Percentiles rank a stretch among this genome's conserved stretches.
Evolutionary conservation across 495 filamentous ascomycete species (phyloP).

Genomic region (Evernia prunastri): DNA sequence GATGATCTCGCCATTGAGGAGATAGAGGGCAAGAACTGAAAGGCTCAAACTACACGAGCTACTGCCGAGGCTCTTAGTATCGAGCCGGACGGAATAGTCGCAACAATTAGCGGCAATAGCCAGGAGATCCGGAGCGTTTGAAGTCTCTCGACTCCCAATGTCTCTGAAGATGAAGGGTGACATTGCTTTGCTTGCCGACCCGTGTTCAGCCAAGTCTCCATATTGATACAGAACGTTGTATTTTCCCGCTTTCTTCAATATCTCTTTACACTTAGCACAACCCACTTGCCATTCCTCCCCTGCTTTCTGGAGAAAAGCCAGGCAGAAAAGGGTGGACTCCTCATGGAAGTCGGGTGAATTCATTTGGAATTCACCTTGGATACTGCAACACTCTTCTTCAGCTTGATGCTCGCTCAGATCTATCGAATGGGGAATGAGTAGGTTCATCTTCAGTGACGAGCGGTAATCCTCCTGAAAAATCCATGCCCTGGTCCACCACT

Average conservation of each 20-base stretch:
- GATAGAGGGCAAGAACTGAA: neutral
- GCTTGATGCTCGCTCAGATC: neutral
- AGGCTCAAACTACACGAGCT: neutral
- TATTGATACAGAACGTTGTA: neutral
- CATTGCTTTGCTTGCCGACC: neutral
- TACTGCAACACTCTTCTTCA: neutral
- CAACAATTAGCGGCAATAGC: no score
- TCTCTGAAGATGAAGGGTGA: neutral
- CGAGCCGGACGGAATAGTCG: neutral
- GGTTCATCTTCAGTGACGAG: neutral
- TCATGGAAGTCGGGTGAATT: neutral
- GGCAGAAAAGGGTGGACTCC: neutral
- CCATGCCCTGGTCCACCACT: neutral
- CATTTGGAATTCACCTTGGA: neutral
- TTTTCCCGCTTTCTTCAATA: neutral
- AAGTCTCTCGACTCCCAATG: no score
- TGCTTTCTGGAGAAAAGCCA: neutral
- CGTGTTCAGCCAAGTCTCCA: neutral
- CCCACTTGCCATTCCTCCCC: neutral
- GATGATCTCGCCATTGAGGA: neutral
- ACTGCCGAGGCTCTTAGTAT: neutral
- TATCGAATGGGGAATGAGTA: neutral
- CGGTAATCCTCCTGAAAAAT: neutral
- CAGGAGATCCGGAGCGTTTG: no score
- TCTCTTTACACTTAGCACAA: neutral